Base-by-base conservation (phyloP, 805 yeast species). In the Pichia nanzhaoensis region DNA sequence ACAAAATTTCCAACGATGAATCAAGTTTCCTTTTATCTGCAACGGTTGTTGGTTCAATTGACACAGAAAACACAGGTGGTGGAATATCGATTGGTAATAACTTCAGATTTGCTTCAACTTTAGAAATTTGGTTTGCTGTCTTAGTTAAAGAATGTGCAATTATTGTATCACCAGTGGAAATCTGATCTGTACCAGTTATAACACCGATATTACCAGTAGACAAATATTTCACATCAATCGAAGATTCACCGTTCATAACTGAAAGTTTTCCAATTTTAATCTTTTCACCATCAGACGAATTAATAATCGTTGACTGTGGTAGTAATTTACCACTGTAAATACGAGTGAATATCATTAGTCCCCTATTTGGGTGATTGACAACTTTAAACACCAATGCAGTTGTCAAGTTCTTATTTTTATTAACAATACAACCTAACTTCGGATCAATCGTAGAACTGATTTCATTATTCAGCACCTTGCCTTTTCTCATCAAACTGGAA, bases 371-470 rank as follows among this genome's bases (percentile, higher is more conserved):
- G 60, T 93, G 96, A 3, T 90, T 82, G 41, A 84, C 74, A 5
- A 91, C 96, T 61, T 93, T 93, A 67, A 93, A 93, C 2, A 96
- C 97, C 34, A 91, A 69, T 0, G 95, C 90, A 6, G 88, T 73
- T 4, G 87, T 73, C 20, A 85, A 58, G 40, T 79, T 72, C n/a
- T 75, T 72, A 54, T 78, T 77, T 28, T 73, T 68, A 56, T 78
- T 75, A 27, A 84, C 58, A 28, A 84, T 57, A 22, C 77, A 62
- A 0, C 87, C 87, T 12, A 55, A 59, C 4, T 57, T 58, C 0
- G 66, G 53, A 54, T 74, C 75, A 48, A 71, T 58, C 4, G 44
- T 53, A 16, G 69, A 64, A 10, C 28, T 24, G 28, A 24, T 24
- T 24, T 17, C 18, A 9, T 37, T 6, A 1, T 51, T 48, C 1